Conservation (phyloP, 2,329 filamentous ascomycete species). For the Cryoendolithus antarcticus region DNA sequence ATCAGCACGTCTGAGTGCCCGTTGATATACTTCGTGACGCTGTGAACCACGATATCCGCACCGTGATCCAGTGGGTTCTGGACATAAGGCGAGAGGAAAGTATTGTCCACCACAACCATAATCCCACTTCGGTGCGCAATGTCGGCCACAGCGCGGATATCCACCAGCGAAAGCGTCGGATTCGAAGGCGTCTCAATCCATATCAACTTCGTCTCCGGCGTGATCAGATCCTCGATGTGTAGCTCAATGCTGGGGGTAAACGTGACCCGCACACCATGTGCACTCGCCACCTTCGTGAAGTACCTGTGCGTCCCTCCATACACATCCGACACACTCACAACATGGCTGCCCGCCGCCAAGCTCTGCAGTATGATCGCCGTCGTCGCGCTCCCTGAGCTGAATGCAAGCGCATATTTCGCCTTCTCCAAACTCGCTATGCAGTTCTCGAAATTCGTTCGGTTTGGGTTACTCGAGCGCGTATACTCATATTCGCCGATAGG, state of each 20-base stretch:
- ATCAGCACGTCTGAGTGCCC: constrained; percentile 94
- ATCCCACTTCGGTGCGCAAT: constrained; percentile 80
- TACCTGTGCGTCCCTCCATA: constrained; percentile 97
- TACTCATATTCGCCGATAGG: constrained; percentile 89
- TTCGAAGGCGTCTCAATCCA: constrained; percentile 97
- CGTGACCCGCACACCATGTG: constrained; percentile 86
- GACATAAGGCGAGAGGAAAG: constrained; percentile 89
- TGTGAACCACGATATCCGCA: constrained; percentile 93
- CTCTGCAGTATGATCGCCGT: constrained; percentile 90
- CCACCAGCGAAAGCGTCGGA: constrained; percentile 82
- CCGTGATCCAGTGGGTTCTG: constrained; percentile 93
- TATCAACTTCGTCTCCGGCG: constrained; percentile 77
- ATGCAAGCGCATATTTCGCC: constrained; percentile 84
- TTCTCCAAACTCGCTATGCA: constrained; percentile 87
- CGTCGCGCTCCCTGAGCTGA: constrained; percentile 85
- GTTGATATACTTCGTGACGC: constrained; percentile 98
- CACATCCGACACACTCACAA: constrained; percentile 92
- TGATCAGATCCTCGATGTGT: constrained; percentile 75
- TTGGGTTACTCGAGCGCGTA: constrained; percentile 85
- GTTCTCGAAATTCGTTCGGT: constrained; percentile 85
- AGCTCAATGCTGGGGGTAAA: constrained; percentile 89
- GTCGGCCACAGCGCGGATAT: constrained; percentile 74
- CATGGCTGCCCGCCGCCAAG: constrained; percentile 78
- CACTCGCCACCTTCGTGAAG: constrained; percentile 93
- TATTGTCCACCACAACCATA: constrained; percentile 97